Conservation (phyloP, 495 filamentous ascomycete genomes). For the Cercophora scortea region DNA sequence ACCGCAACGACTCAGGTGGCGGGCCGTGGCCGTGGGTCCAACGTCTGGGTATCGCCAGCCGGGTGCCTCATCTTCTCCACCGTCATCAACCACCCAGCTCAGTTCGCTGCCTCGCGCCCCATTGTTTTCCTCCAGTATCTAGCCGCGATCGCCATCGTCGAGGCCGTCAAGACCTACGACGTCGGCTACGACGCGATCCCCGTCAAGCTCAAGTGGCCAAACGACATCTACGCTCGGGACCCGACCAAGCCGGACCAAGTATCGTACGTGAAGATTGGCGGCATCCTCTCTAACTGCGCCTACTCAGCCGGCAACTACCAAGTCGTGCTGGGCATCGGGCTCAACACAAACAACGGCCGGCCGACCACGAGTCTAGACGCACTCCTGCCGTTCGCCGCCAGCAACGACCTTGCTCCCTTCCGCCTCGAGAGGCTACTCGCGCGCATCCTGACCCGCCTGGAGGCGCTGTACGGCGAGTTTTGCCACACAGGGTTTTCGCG, state of each 20-base stretch:
- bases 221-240: constrained; percentile 85
- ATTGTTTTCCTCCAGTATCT: constrained; percentile 95
- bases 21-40: constrained; percentile 83
- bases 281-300: constrained; percentile 85
- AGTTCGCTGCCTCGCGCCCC: constrained; percentile 62
- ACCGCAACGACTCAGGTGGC: constrained; percentile 88
- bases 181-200: constrained; percentile 58
- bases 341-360: constrained; percentile 79
- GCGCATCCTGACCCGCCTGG: constrained; percentile 70
- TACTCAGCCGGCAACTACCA: constrained; percentile 73
- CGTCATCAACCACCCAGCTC: constrained; percentile 70
- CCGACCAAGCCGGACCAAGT: constrained; percentile 49
- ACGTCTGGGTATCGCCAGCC: constrained; percentile 91
- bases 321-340: constrained; percentile 78
- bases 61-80: constrained; percentile 83
- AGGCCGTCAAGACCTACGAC: constrained; percentile 77
- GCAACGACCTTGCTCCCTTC: constrained; percentile 42
- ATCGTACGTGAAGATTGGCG: constrained; percentile 84
- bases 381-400: constrained; percentile 42
- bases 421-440: constrained; percentile 77
- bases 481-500: constrained; percentile 60
- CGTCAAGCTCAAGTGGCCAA: constrained; percentile 94
- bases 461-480: constrained; percentile 71
- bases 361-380: constrained; percentile 84
- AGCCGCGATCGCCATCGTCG: constrained; percentile 79